These are phyloP conservation scores for Ogataea kodamae DNA, from an alignment of 805 yeast genomes.

Conservation along the genomic window DNA sequence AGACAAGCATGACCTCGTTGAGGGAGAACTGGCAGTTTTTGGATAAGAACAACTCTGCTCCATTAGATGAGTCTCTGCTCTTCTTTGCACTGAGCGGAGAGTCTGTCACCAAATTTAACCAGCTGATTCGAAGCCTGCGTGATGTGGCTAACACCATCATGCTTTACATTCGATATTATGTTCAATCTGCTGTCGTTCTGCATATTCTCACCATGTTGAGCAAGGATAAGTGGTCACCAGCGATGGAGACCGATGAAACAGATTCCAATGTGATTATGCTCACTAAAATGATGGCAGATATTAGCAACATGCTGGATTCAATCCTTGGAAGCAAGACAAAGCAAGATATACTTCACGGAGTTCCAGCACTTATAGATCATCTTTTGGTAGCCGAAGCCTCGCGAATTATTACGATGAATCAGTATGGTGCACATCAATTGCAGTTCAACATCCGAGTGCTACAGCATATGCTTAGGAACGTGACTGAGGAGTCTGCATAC, in stretches of 20 bases:
- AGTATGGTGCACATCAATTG: slow-evolving; percentile 56
- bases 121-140: slow-evolving; percentile 34
- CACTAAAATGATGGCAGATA: slow-evolving; percentile 45
- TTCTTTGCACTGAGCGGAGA: slow-evolving; percentile 28
- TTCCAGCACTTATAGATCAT: slow-evolving; percentile 49
- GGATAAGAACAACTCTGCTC: slow-evolving; percentile 11
- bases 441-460: slow-evolving; percentile 59
- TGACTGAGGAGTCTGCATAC: slow-evolving; percentile 47
- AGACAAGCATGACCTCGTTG: slow-evolving; percentile 21
- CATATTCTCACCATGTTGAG: slow-evolving; percentile 47
- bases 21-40: slow-evolving; percentile 32
- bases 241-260: slow-evolving; percentile 54
- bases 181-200: slow-evolving; percentile 51
- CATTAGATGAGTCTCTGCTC: slow-evolving; percentile 3
- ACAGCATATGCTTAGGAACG: slow-evolving; percentile 65
- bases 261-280: slow-evolving; percentile 51
- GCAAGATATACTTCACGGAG: slow-evolving; percentile 41
- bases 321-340: slow-evolving; percentile 29
- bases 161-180: slow-evolving; percentile 53
- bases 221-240: slow-evolving; percentile 49
- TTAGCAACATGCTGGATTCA: slow-evolving; percentile 40
- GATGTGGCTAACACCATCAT: slow-evolving; percentile 37
- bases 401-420: slow-evolving; percentile 48
- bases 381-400: slow-evolving; percentile 51
- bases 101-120: slow-evolving; percentile 36